These are phyloP conservation scores for Aspergillus niger DNA, from an alignment of 2,329 filamentous ascomycete species.

Conservation along the genomic window DNA sequence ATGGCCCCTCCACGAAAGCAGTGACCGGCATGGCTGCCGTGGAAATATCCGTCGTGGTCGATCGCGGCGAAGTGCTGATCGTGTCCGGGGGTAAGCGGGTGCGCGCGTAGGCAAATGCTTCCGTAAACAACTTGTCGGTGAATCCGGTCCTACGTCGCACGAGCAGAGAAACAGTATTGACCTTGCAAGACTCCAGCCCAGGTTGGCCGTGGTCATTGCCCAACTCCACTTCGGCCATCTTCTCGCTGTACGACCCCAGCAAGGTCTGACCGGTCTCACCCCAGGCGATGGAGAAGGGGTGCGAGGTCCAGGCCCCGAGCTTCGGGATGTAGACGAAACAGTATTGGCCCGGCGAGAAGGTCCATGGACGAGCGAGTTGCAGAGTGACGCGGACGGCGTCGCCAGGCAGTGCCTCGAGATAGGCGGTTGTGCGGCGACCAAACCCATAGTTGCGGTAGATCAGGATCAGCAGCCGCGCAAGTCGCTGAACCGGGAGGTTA, in stretches of 20 bases:
- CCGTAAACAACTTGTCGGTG: slow-evolving; percentile 76
- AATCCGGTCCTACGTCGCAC: slow-evolving; percentile 84
- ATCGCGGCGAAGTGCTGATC: neutral
- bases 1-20: slow-evolving; percentile 86
- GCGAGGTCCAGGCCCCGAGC: slow-evolving; percentile 68
- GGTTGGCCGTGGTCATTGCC: slow-evolving; percentile 45
- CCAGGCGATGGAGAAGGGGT: slow-evolving; percentile 79
- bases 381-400: slow-evolving; percentile 70
- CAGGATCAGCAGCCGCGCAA: slow-evolving; percentile 63
- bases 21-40: neutral
- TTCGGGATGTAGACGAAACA: slow-evolving; percentile 70
- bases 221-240: slow-evolving; percentile 39
- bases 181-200: slow-evolving; percentile 35
- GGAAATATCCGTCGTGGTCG: neutral
- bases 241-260: neutral
- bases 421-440: slow-evolving; percentile 62
- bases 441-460: slow-evolving; percentile 62
- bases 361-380: slow-evolving; percentile 65
- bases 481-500: slow-evolving; percentile 39
- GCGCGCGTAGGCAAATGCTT: slow-evolving; percentile 49
- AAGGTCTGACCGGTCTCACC: slow-evolving; percentile 53
- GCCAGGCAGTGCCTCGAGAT: slow-evolving; percentile 67
- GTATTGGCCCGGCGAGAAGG: slow-evolving; percentile 69
- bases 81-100: neutral
- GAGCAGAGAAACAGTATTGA: slow-evolving; percentile 70